Base-by-base conservation (phyloP, 352 stramenopile species). In the Blastocystis sp. region DNA sequence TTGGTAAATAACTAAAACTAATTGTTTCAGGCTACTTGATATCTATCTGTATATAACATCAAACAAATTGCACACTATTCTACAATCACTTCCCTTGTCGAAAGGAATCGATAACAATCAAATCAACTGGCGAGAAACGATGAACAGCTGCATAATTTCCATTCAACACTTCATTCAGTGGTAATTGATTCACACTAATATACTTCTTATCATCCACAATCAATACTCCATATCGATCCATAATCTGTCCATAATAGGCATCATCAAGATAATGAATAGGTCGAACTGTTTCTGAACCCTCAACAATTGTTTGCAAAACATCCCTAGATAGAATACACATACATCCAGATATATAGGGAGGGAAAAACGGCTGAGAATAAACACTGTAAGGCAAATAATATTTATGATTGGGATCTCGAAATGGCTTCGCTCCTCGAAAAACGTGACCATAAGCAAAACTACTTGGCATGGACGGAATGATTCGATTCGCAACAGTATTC, bases 251-350 rank as follows among this genome's bases (percentile, higher is more conserved):
- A 59, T 63, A 80, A 43, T 63, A 80, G 4, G 37, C 42, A 80
- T 80, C 69, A n/a, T 80, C 69, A 16, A 80, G 24, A 54, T 80
- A 80, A 29, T 63, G 69, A 61, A 80, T 80, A 16, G 69, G 69
- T 1, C 69, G 42, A 63, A 80, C 52, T 6, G 21, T 54, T 11
- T 59, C 21, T 16, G 43, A 63, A 5, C 16, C 24, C 9, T 59
- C 19, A 4, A 80, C 46, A 51, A 80, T 54, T 27, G 16, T 59
- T 52, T 42, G 14, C 16, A 80, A 7, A 27, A 63, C 43, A 39
- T 80, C 69, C 9, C 24, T 21, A 6, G 37, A 43, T 11, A 11
- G 42, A 19, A 63, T 80, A 42, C 32, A 59, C 14, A 80, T 42
- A 43, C 69, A 80, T 12, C 69, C 69, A 11, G 69, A 80, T 16